Evolutionary conservation across 2,329 filamentous ascomycete species (phyloP), one percentile per base, ranked within the genome.

Genomic region (Alternaria sp.): DNA sequence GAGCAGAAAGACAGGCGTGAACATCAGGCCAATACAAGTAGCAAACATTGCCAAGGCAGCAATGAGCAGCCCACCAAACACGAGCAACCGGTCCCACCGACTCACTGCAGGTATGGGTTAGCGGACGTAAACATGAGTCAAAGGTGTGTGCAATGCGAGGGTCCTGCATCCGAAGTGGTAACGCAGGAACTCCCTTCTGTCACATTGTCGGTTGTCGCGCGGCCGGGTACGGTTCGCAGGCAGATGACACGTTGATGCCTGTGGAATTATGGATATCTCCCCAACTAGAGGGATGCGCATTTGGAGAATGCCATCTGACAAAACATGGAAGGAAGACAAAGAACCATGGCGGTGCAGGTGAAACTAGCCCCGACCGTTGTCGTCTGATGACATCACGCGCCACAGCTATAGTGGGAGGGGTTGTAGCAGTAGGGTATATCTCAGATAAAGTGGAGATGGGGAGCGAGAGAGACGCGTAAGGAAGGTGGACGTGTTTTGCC

Each of bases 41-140:
- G 96, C 89, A 85, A 99, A 98, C 85, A 96, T 95, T 71, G 92
- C 93, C 69, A 93, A 86, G 68, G 96, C 70, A 65, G 71, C 71
- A 36, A 74, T 56, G 21, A 74, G 67, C 40, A 74, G 63, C 15
- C 68, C 70, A 69, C 88, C 90, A 82, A 99, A 99, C 75, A 98
- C 88, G 79, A 99, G 86, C 77, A 98, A 84, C 61, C 95, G 92
- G 83, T 99, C 96, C 96, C 95, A 98, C 83, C 95, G 89, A 83
- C 93, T 97, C 84, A 99, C 96, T 98, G 82, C 58, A 67, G 61
- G 57, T 56, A 72, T 57, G 58, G 62, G 75, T 80, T 68, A 80
- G 77, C 71, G 66, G 67, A 68, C 70, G 78, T 68, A 54, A 65
- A 64, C 56, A 49, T 60, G 57, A 66, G 30, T 62, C 54, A 36